Evolutionary conservation across 2,329 filamentous ascomycete genomes (phyloP), one percentile per base, ranked within the genome.

Genomic region (Fusarium sambucinum): DNA sequence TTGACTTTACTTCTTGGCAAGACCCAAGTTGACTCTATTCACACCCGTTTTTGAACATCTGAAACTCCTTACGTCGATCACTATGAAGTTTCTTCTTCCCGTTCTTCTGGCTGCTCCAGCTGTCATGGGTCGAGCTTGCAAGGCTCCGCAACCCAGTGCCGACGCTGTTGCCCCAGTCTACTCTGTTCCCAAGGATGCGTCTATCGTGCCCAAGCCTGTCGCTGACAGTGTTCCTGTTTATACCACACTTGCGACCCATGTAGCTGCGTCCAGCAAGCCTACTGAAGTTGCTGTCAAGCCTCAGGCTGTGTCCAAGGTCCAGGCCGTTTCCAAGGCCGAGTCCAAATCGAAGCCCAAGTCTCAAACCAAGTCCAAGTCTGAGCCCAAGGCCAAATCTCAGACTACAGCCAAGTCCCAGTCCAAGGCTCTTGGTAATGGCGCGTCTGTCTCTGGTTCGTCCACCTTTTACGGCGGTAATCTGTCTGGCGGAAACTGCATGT

Each of bases 401-500:
- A 7, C 56, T 13, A 42, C n/a, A 16, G 7, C 56, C 25, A 42
- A 11, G 35, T 44, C 63, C 8, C 40, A 30, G 3, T 40, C 66
- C 12, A 60, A 53, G 17, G 41, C 55, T 11, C 52, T 74, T 5
- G 57, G 60, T 2, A 33, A 25, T 19, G 59, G 65, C 6, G 29
- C 35, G 1, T 57, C 68, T 0, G 45, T 63, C 50, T 59, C 72
- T 19, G 73, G 73, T 21, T 59, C 59, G 0, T 75, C 74, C 3
- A 87, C 86, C 46, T 86, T 81, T 68, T 87, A 88, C 71, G 82
- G 83, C 32, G 85, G 86, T 30, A 86, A 87, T 74, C 74, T 88
- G 3, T 76, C 78, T 7, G 88, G 88, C 38, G 89, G 89, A 64
- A 84, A 82, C 60, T 92, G 89, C 78, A 87, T 85, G 14, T 90